These are phyloP conservation scores for Plasmodium gaboni DNA, from an alignment of 169 alveolate genomes.

Conservation along the genomic window DNA sequence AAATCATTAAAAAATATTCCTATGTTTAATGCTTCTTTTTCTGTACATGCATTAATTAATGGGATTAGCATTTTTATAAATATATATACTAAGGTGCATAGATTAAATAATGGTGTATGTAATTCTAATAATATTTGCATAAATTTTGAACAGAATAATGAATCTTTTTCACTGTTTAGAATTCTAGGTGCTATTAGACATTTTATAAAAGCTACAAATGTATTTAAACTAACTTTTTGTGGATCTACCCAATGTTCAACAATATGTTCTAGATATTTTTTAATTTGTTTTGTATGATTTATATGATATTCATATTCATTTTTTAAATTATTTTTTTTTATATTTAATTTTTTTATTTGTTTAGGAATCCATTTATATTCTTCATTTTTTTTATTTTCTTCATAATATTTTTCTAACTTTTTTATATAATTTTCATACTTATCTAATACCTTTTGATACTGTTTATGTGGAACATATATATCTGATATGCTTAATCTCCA, in stretches of 20 bases:
- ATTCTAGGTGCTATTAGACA: constrained; percentile 63
- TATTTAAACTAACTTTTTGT: constrained; percentile 28
- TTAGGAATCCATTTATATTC: constrained; percentile 45
- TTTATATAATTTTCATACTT: constrained; percentile 47
- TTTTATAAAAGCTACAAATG: constrained; percentile 38
- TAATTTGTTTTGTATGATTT: constrained; percentile 41
- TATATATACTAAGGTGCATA: constrained; percentile 34
- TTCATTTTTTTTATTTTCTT: constrained; percentile 54
- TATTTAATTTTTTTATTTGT: constrained; percentile 16
- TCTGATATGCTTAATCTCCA: constrained; percentile 65
- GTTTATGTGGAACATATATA: constrained; percentile 62
- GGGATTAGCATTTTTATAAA: constrained; percentile 63
- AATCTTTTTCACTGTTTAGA: constrained; percentile 63
- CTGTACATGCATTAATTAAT: constrained; percentile 68
- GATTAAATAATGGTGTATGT: constrained; percentile 45
- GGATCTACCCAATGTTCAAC: constrained; percentile 72
- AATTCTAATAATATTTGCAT: constrained; percentile 33
- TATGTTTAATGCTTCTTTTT: constrained; percentile 52
- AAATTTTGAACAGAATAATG: constrained; percentile 53
- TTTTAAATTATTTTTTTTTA: constrained; percentile 21
- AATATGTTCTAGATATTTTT: constrained; percentile 24
- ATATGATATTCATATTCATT: constrained; percentile 54
- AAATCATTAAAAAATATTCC: constrained; percentile 58
- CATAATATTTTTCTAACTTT: constrained; percentile 34
- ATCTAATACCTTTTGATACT: constrained; percentile 32